A percentile compares a stretch with the other conserved stretches of the same genome.
phyloP scores from a whole-genome alignment of 2,329 filamentous ascomycete genomes.

The Penicillium sp. region DNA sequence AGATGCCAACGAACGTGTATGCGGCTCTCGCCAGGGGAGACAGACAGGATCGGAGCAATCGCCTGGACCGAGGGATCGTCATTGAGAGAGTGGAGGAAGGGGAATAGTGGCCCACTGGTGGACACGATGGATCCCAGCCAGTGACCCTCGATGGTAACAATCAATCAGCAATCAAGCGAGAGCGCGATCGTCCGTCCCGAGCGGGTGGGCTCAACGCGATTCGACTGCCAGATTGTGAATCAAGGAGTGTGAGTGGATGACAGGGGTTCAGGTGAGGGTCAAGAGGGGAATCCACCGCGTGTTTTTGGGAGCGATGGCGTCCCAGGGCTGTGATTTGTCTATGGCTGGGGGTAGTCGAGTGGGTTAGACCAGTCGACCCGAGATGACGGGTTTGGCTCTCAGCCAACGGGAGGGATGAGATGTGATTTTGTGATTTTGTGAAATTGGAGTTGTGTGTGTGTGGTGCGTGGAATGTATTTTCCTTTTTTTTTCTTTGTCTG shows the following conservation, averaged over 20 bases:
- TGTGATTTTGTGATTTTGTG: not conserved
- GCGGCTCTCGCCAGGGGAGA: conserved; percentile 8
- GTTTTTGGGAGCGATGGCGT: not conserved
- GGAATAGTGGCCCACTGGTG: not conserved
- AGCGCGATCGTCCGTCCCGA: conserved; percentile 4
- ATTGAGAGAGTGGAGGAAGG: not conserved
- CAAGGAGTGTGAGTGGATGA: not conserved
- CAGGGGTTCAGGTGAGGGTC: not conserved
- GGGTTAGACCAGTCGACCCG: not conserved
- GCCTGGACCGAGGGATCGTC: conserved; percentile 3
- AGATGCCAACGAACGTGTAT: conserved; percentile 7
- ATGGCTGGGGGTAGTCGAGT: not conserved
- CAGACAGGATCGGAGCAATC: not conserved
- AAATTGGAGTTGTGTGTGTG: not conserved
- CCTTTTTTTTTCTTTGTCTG: not conserved
- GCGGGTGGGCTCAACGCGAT: not conserved
- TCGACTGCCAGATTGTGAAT: conserved; percentile 3
- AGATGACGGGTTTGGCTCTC: not conserved
- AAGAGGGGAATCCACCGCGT: not conserved
- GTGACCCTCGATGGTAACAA: not conserved
- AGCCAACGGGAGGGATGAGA: not conserved
- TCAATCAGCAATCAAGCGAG: not conserved
- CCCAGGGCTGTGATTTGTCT: not conserved
- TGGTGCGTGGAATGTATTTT: no score
- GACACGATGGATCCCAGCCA: not conserved